Evolutionary conservation across 2,329 filamentous ascomycete species (phyloP), one percentile per base, ranked within the genome.

Genomic region (Venturia carpophila): DNA sequence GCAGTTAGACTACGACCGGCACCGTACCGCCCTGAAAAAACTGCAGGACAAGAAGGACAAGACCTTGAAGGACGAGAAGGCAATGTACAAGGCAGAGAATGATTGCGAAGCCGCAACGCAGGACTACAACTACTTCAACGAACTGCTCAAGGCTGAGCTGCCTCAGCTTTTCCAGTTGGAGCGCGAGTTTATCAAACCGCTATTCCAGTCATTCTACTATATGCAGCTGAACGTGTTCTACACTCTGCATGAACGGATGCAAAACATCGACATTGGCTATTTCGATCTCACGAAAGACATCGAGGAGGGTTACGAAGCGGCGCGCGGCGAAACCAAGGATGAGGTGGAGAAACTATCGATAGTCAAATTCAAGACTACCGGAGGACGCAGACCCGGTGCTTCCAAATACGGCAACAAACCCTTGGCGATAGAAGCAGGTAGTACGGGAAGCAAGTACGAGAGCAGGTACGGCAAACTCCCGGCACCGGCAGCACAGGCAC

Each of bases 181-280:
- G 76, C 85, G 88, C 68, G 89, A 97, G 76, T 97, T 99, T 75
- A 99, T 99, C 76, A 88, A 91, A 70, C 94, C 94, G 2, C 85
- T 99, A 9, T 99, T 99, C 82, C 94, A 97, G 76, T 96, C 91
- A 11, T 99, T 99, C 80, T 99, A 99, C 79, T 99, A 97, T 81
- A 99, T 99, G 94, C 94, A 99, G 77, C 85, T 99, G 69, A 99
- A 99, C 77, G 91, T 99, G 69, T 99, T 97, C 77, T 99, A 99
- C 78, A 99, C 94, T 0, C 82, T 99, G 64, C 94, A 99, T 75
- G 93, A 97, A 78, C 91, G 88, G 78, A 99, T 99, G 94, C 94
- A 99, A 79, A 87, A 84, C 69, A 92, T 95, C 75, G 92, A 97
- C 73, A 99, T 99, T 73, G 92, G 92, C 67, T 99, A 99, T 79